Evolutionary conservation across 1,284 basidiomycete species (phyloP).

Genomic region (Rhodotorula mucilaginosa): DNA sequence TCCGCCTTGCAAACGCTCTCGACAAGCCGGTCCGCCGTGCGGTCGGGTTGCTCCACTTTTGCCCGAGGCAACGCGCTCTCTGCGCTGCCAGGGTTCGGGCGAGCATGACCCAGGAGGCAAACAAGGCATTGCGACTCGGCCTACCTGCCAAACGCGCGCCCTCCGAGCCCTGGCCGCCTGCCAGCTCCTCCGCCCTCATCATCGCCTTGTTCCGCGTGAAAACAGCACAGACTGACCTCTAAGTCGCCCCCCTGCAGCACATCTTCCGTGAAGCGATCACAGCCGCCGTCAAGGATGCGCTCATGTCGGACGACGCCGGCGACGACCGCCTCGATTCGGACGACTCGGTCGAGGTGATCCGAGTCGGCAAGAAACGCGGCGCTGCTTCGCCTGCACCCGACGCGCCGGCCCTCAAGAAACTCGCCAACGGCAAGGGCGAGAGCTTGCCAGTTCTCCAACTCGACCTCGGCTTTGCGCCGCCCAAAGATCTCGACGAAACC

Average conservation of each 20-base stretch:
- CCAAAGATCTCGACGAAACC: not conserved
- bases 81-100: too few species aligned
- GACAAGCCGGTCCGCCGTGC: not conserved
- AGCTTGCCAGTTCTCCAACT: slow-evolving; percentile 1
- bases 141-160: too few species aligned
- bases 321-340: not conserved
- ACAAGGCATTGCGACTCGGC: too few species aligned
- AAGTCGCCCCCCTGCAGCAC: not conserved
- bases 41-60: not conserved
- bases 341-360: slow-evolving; percentile 1
- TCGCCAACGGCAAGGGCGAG: not conserved
- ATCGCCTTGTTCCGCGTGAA: not conserved
- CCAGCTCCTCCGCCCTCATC: not conserved
- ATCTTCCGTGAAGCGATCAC: slow-evolving; percentile 3
- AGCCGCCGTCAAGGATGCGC: not conserved
- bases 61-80: too few species aligned
- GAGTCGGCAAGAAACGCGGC: not conserved
- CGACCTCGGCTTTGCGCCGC: slow-evolving; percentile 5
- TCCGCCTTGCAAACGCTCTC: too few species aligned
- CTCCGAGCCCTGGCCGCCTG: not conserved
- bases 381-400: not conserved
- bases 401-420: not conserved
- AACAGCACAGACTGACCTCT: not conserved
- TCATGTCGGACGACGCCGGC: not conserved
- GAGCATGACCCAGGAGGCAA: too few species aligned